A percentile compares a stretch with the other conserved stretches of the same genome.
phyloP scores from a whole-genome alignment of 441 rosid genomes.

The Dalechampia spathulata region DNA sequence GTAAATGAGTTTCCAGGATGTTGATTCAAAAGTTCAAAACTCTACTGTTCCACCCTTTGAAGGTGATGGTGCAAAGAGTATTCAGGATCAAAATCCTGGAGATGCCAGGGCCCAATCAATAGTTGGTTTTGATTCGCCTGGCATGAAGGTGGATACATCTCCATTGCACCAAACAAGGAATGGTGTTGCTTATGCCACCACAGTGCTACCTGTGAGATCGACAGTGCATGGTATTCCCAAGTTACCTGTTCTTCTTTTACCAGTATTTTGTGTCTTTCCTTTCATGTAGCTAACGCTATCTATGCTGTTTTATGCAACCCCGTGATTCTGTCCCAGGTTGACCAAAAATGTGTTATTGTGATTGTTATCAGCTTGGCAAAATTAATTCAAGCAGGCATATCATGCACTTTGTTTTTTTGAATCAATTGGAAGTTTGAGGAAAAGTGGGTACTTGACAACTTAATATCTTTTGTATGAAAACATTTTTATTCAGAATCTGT shows the following conservation, averaged over 20 bases:
- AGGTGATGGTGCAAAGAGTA: constrained; percentile 16
- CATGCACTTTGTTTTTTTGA: neutral
- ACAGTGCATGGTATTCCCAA: constrained; percentile 22
- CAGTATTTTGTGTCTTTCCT: neutral
- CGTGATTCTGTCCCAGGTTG: neutral
- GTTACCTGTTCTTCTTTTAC: neutral
- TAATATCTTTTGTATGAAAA: neutral
- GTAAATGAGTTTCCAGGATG: constrained; percentile 27
- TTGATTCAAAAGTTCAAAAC: constrained; percentile 27
- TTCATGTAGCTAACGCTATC: neutral
- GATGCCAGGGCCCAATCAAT: constrained; percentile 14
- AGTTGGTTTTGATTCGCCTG: constrained; percentile 10
- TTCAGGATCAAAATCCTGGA: constrained; percentile 16
- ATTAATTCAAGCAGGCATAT: neutral
- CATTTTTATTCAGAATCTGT: constrained; percentile 24
- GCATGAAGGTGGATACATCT: constrained; percentile 23
- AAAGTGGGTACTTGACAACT: neutral
- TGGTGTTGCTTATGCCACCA: constrained; percentile 18
- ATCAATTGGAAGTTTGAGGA: neutral
- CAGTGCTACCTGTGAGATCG: constrained; percentile 21
- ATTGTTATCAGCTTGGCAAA: neutral
- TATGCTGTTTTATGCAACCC: neutral
- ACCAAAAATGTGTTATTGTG: neutral
- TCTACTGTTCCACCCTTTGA: constrained; percentile 17
- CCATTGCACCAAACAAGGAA: constrained; percentile 13